A percentile compares a stretch with the other conserved stretches of the same genome.
Evolutionary conservation across 768 basidiomycete genomes (phyloP).

Genomic region (Lanmaoa rubissima): DNA sequence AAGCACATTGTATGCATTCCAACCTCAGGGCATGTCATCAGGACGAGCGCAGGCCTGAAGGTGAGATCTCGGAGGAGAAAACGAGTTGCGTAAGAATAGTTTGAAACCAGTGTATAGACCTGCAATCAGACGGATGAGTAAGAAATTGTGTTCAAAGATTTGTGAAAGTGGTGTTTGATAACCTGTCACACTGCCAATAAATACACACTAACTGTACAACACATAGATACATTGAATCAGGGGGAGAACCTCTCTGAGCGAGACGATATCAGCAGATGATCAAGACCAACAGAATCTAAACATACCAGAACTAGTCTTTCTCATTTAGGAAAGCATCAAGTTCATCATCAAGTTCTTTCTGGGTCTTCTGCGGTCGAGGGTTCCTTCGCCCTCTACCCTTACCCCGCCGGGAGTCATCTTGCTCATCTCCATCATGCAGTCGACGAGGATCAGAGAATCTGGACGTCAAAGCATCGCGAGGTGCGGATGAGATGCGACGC

Average conservation of each 20-base stretch:
- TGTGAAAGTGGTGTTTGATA: slow-evolving; percentile 15
- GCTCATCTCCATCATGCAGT: slow-evolving; percentile 23
- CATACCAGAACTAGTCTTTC: slow-evolving; percentile 35
- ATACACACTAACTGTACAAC: slow-evolving; percentile 3
- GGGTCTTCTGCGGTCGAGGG: slow-evolving; percentile 52
- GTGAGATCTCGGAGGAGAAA: not conserved
- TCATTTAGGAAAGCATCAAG: slow-evolving; percentile 73
- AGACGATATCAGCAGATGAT: slow-evolving; percentile 2
- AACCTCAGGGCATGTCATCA: not conserved
- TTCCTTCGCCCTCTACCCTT: slow-evolving; percentile 39
- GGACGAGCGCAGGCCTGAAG: not conserved
- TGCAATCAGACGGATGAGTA: not conserved
- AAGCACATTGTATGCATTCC: not conserved
- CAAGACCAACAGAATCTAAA: not conserved
- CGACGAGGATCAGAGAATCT: slow-evolving; percentile 18
- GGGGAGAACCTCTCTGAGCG: not conserved
- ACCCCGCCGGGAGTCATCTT: slow-evolving; percentile 27
- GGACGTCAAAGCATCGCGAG: slow-evolving; percentile 21
- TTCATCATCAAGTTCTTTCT: slow-evolving; percentile 80
- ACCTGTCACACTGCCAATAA: not conserved
- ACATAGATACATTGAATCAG: not conserved
- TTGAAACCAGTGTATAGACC: not conserved
- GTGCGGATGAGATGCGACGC: slow-evolving; percentile 45
- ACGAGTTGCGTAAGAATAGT: no score
- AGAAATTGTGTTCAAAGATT: not conserved